Conservation (phyloP, 768 basidiomycete species). For the Lenzites betulinus region DNA sequence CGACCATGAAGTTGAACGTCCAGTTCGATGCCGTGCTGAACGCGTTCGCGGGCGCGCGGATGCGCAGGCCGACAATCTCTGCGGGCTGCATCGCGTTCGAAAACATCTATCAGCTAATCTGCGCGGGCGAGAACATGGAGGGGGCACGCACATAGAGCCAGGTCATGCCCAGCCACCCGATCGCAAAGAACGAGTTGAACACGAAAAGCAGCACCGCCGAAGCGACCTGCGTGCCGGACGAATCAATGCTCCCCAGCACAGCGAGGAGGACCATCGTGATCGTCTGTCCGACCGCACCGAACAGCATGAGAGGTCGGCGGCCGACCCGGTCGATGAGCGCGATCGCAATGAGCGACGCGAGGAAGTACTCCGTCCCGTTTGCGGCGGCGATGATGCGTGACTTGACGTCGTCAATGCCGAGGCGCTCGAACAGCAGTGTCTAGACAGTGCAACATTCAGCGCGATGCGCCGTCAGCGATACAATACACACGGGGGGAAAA, state of each 20-base stretch:
- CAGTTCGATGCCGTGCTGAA: constrained; percentile 54
- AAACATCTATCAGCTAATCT: background rate
- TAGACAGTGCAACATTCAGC: constrained; percentile 32
- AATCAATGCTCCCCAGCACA: constrained; percentile 54
- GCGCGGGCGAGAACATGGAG: background rate
- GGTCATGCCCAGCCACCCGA: constrained; percentile 73
- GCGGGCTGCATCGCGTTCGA: constrained; percentile 46
- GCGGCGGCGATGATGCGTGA: constrained; percentile 65
- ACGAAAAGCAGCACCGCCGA: constrained; percentile 62
- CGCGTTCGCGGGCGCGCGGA: constrained; percentile 66
- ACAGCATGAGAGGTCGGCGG: constrained; percentile 70
- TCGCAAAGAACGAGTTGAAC: constrained; percentile 72
- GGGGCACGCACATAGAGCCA: constrained; percentile 59
- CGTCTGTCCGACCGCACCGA: constrained; percentile 62
- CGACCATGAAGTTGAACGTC: constrained; percentile 62
- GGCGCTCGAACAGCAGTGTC: constrained; percentile 57
- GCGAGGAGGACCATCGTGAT: constrained; percentile 62
- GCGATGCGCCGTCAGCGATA: constrained; percentile 32
- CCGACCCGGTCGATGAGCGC: constrained; percentile 72
- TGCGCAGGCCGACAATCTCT: constrained; percentile 62
- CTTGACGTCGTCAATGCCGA: constrained; percentile 59
- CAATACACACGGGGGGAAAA: background rate
- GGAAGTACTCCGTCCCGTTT: constrained; percentile 72
- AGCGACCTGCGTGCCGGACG: constrained; percentile 48
- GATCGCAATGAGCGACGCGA: constrained; percentile 73